These are phyloP conservation scores for Saccharomycopsis fibuligera DNA, from an alignment of 805 yeast species.

Conservation along the genomic window DNA sequence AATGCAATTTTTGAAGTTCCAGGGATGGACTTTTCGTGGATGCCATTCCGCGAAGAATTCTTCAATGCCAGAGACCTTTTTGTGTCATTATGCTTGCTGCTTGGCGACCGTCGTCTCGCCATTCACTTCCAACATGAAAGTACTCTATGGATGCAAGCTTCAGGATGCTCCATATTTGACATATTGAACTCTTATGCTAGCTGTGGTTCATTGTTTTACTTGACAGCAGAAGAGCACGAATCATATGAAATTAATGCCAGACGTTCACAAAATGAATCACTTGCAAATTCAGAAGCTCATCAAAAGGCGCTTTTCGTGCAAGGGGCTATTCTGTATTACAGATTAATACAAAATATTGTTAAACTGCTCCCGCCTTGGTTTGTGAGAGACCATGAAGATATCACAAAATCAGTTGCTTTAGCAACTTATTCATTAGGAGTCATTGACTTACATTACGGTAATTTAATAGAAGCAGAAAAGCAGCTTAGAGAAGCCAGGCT, in stretches of 20 bases:
- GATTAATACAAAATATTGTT: too few relatives aligned
- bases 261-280: not conserved
- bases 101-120: conserved; percentile 56
- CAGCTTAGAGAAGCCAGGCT: conserved; percentile 6
- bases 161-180: conserved; percentile 61
- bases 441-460: not conserved
- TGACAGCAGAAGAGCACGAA: conserved; percentile 52
- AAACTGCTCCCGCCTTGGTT: not conserved
- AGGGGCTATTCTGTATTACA: not conserved
- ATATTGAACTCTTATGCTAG: conserved; percentile 61
- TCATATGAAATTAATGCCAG: not conserved
- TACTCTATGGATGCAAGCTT: conserved; percentile 66
- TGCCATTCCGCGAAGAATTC: conserved; percentile 69
- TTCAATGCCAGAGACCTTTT: conserved; percentile 72
- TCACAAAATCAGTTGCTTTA: not conserved
- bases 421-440: not conserved
- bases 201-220: conserved; percentile 59
- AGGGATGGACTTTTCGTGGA: conserved; percentile 46
- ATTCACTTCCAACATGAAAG: conserved; percentile 60
- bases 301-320: not conserved
- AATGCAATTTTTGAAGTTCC: not conserved
- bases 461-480: conserved; percentile 3
- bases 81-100: conserved; percentile 54
- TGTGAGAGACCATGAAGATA: not conserved
- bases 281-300: not conserved